Base-by-base conservation (phyloP, 495 filamentous ascomycete genomes). In the Talaromyces liani region DNA sequence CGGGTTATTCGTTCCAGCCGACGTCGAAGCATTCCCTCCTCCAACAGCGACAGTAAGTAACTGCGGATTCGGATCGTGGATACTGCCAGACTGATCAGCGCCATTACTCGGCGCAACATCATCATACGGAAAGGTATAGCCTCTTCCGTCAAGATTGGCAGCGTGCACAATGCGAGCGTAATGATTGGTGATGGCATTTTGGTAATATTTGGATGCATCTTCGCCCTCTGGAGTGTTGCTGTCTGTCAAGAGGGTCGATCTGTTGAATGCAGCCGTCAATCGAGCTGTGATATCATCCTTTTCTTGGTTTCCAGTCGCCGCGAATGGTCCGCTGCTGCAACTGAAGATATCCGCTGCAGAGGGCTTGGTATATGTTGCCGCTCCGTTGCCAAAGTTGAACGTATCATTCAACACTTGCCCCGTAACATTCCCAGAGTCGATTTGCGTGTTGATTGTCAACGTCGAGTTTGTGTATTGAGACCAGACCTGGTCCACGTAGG, bases 111-210 rank as follows among this genome's bases (percentile, higher is more conserved):
- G 81, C 22, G 80, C 79, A 4, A 91, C 89, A 72, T 92, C 89
- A 69, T 92, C 89, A 68, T 91, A 92, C 0, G 89, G 88, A 67
- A 91, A 91, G 2, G 88, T 87, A 75, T 92, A 92, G 2, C 89
- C 89, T 14, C 80, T 73, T 3, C 81, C 78, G 72, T 88, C 87
- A 6, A 84, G 65, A 65, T 85, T 87, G 45, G 79, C 80, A 27
- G 70, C 77, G 73, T 92, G 89, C 62, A 88, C 80, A 63, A 92
- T 81, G 14, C 86, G 71, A 18, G 86, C 74, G 68, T 90, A 92
- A 71, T 91, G 88, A 65, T 93, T 93, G 25, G 89, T 91, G 39
- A 83, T 73, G 4, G 66, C 57, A 12, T 81, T 70, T 60, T 72
- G 64, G 68, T 89, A 90, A 68, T 86, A 89, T 18, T 68, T 69